Conservation (phyloP, 148 eudicot species). For the Spergularia bocconei region DNA sequence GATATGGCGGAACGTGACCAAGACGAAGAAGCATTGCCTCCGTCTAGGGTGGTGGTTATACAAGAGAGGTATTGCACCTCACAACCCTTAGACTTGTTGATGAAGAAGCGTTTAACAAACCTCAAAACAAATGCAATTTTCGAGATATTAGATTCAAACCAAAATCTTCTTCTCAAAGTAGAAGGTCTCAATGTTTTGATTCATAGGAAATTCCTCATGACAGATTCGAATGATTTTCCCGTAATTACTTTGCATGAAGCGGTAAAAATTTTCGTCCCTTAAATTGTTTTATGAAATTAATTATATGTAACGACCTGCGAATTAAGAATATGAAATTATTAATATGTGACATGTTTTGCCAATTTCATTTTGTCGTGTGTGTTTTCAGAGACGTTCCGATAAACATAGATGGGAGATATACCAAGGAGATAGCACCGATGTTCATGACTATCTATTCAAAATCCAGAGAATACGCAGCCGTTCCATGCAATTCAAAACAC, state of each 20-base stretch:
- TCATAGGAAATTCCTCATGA: constrained; percentile 5
- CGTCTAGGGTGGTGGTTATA: background rate
- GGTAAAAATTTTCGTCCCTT: background rate
- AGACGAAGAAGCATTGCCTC: background rate
- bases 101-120: background rate
- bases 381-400: background rate
- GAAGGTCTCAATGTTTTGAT: background rate
- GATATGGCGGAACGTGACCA: background rate
- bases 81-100: background rate
- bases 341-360: no score
- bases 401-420: background rate
- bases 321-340: no score
- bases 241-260: background rate
- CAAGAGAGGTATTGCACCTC: background rate
- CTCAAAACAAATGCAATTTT: background rate
- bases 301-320: no score
- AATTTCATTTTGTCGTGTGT: no score
- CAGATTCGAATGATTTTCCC: background rate
- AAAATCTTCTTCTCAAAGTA: background rate
- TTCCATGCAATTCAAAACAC: background rate
- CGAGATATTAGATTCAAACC: background rate
- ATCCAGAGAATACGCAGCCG: background rate
- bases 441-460: background rate
- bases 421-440: constrained; percentile 2
- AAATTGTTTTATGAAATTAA: no score